Conservation (phyloP, 106 monocot genomes). For the Platanthera zijinensis region DNA sequence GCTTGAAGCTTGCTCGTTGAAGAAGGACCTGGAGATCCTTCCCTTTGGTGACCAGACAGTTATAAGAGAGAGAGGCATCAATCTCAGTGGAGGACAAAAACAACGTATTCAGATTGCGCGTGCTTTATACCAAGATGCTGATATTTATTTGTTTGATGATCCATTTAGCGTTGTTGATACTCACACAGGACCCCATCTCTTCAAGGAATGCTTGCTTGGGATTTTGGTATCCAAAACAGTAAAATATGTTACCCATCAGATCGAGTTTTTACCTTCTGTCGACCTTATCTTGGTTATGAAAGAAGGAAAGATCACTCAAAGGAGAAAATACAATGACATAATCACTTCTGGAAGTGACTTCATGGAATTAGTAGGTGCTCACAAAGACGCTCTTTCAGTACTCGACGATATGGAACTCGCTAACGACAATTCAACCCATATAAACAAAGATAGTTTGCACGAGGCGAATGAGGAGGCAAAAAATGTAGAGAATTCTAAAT, state of each 20-base stretch:
- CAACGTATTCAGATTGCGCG: slow-evolving; percentile 8
- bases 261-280: slow-evolving; percentile 87
- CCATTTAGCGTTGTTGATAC: slow-evolving; percentile 14
- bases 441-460: background rate
- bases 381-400: slow-evolving; percentile 52
- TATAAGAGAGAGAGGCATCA: slow-evolving; percentile 12
- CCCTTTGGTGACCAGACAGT: slow-evolving; percentile 5
- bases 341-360: slow-evolving; percentile 71
- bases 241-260: slow-evolving; percentile 89
- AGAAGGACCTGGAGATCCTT: slow-evolving; percentile 5
- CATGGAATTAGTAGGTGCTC: slow-evolving; percentile 80
- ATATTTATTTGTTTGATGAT: slow-evolving; percentile 10
- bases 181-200: slow-evolving; percentile 7
- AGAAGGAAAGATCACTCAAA: slow-evolving; percentile 71
- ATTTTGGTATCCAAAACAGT: slow-evolving; percentile 72
- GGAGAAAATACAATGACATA: slow-evolving; percentile 73
- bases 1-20: slow-evolving; percentile 3
- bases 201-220: slow-evolving; percentile 58
- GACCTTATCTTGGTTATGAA: slow-evolving; percentile 91
- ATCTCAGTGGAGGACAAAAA: slow-evolving; percentile 9
- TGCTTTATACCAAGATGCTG: slow-evolving; percentile 9
- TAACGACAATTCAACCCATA: slow-evolving; percentile 8
- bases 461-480: slow-evolving; percentile 17
- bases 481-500: slow-evolving; percentile 32
- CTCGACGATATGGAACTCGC: slow-evolving; percentile 30